Base-by-base conservation (phyloP, 495 filamentous ascomycete genomes). In the Aspergillus heteromorphus region DNA sequence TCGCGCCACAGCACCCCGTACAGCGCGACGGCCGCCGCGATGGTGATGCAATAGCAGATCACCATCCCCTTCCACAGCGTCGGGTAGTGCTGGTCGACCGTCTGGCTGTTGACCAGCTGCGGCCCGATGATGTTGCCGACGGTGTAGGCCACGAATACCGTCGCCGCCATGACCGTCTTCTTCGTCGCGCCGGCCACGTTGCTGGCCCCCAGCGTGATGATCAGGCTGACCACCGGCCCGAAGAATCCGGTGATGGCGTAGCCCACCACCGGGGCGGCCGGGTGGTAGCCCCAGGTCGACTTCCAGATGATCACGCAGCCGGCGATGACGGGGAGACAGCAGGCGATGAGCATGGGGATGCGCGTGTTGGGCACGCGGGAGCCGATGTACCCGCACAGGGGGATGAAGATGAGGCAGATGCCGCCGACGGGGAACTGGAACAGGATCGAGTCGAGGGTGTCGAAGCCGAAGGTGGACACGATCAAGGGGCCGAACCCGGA, bases 141-240 rank as follows among this genome's bases (percentile, higher is more conserved):
- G 45, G 83, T 85, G 64, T 89, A 89, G 0, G 84, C 86, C 0
- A 87, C 84, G 56, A 89, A 91, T 23, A 87, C 85, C 1, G 82
- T 82, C 0, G 84, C 82, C 0, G 85, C 83, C 75, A 84, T 89
- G 56, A 84, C 77, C 51, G 81, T 83, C 72, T 89, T 89, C 68
- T 92, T 92, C 6, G 87, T 91, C 16, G 85, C 81, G 0, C 88
- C 88, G 0, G 87, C 87, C 0, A 91, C 81, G 58, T 91, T 89
- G 16, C 80, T 79, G 65, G 86, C 87, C 0, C 85, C 86, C 1
- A 87, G 58, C 0, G 79, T 83, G 51, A 90, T 85, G 41, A 83
- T 82, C 25, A 89, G 67, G 23, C 77, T 82, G 0, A 86, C 83
- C 0, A 85, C 82, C 0, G 78, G 82, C 0, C 84, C 87, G 45